A percentile compares a stretch with the other conserved stretches of the same genome.
Conservation (phyloP, 805 yeast genomes). For the Ogataea zsoltii region DNA sequence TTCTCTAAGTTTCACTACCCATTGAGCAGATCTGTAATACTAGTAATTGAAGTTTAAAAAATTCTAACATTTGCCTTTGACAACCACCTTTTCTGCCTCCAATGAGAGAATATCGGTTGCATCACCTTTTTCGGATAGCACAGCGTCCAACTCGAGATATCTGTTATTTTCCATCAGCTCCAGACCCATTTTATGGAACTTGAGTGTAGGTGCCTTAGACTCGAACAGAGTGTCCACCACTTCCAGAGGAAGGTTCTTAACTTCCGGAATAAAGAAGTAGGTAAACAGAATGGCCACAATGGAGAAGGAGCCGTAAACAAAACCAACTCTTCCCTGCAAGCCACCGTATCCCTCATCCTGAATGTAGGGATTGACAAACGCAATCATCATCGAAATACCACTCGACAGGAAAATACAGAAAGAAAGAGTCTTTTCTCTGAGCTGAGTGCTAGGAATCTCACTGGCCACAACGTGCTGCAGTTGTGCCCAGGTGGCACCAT, state of each 20-base stretch:
- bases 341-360: constrained; percentile 47
- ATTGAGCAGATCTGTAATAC: too few relatives aligned
- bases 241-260: constrained; percentile 56
- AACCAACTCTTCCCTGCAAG: constrained; percentile 49
- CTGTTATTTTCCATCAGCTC: constrained; percentile 6
- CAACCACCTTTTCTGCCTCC: not conserved
- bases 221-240: constrained; percentile 59
- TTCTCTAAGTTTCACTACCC: too few relatives aligned
- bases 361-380: constrained; percentile 48
- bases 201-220: constrained; percentile 4
- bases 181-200: constrained; percentile 8
- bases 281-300: constrained; percentile 40
- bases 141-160: constrained; percentile 7
- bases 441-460: constrained; percentile 40
- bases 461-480: constrained; percentile 33
- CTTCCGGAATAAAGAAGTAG: constrained; percentile 58
- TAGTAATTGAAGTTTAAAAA: too few relatives aligned
- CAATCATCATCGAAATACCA: constrained; percentile 27
- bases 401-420: constrained; percentile 34
- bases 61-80: not conserved
- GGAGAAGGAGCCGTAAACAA: constrained; percentile 45
- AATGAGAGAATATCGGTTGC: not conserved
- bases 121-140: constrained; percentile 1
- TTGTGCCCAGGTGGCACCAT: constrained; percentile 31
- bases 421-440: constrained; percentile 42